Evolutionary conservation across 139 green algal genomes (phyloP).

Genomic region (Chlorella ohadii): DNA sequence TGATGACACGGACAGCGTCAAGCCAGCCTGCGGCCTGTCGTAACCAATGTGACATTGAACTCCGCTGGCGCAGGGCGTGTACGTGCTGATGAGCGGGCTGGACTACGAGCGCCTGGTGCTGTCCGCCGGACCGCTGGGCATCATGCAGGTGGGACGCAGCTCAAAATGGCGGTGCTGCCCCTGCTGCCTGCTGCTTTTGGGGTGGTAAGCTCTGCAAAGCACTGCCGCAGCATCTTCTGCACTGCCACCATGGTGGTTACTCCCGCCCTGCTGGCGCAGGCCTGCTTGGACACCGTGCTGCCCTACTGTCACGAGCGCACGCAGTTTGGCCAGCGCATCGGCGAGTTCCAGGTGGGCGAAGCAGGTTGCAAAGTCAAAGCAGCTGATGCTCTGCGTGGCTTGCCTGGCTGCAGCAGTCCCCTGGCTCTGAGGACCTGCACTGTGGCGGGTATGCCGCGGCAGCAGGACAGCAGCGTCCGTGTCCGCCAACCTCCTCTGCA

Average conservation of each 20-base stretch:
- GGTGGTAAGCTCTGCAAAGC: too few species aligned
- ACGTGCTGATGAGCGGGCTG: slow-evolving; percentile 90
- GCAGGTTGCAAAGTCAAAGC: too few species aligned
- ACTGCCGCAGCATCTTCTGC: neutral
- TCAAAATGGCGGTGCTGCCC: too few species aligned
- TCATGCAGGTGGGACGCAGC: slow-evolving; percentile 77
- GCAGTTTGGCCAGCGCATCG: slow-evolving; percentile 90
- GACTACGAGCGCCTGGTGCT: slow-evolving; percentile 95
- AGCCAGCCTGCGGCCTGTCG: too few species aligned
- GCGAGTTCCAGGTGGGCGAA: slow-evolving; percentile 83
- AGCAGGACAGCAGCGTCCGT: too few species aligned
- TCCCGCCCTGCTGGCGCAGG: slow-evolving; percentile 44
- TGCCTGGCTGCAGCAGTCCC: too few species aligned
- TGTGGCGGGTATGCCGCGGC: neutral
- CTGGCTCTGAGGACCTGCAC: too few species aligned
- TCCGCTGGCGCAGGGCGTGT: slow-evolving; percentile 66
- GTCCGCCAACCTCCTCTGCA: neutral
- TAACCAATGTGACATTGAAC: too few species aligned
- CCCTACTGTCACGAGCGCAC: slow-evolving; percentile 85
- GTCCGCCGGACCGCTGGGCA: slow-evolving; percentile 82
- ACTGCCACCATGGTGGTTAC: too few species aligned
- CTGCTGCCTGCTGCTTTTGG: too few species aligned
- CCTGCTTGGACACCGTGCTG: slow-evolving; percentile 80
- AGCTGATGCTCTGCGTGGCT: too few species aligned
- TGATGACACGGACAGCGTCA: too few species aligned